Conservation (phyloP, 768 basidiomycete species). For the Rickenella mellea region DNA sequence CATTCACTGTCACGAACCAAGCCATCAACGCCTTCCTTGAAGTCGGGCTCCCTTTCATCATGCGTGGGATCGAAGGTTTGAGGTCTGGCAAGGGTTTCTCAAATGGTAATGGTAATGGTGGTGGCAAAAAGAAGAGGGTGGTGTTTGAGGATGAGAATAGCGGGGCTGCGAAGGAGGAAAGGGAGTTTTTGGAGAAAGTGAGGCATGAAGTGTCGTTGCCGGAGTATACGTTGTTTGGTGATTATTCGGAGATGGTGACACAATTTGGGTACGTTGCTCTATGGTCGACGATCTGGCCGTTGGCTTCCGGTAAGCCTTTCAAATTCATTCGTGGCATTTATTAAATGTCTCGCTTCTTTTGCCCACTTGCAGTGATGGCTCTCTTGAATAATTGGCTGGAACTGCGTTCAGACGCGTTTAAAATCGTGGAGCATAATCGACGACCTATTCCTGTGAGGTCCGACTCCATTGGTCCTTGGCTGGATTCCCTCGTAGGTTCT, state of each 20-base stretch:
- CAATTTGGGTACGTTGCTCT: conserved; percentile 90
- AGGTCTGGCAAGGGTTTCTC: conserved; percentile 30
- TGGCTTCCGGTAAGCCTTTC: conserved; percentile 55
- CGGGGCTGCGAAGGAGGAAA: conserved; percentile 48
- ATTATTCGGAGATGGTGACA: conserved; percentile 95
- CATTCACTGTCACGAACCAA: conserved; percentile 86
- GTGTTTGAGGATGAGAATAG: conserved; percentile 62
- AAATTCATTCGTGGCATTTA: background rate
- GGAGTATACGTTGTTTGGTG: conserved; percentile 71
- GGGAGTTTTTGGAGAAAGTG: conserved; percentile 71
- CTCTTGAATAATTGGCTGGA: conserved; percentile 91
- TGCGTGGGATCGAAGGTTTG: conserved; percentile 47
- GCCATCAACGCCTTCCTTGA: conserved; percentile 69
- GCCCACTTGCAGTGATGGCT: conserved; percentile 56
- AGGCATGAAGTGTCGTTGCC: conserved; percentile 71
- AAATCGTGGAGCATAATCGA: conserved; percentile 78
- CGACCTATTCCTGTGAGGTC: conserved; percentile 81
- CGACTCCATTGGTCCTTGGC: conserved; percentile 92
- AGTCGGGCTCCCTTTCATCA: conserved; percentile 70
- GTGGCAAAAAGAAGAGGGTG: conserved; percentile 30
- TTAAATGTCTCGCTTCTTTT: background rate
- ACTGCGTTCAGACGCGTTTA: conserved; percentile 89
- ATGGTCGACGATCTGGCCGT: conserved; percentile 92
- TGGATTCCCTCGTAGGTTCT: conserved; percentile 64
- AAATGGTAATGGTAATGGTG: conserved; percentile 13